Percentiles rank a stretch among this genome's conserved stretches.
phyloP scores from a whole-genome alignment of 2,329 filamentous ascomycete species.

The Claviceps paspali region DNA sequence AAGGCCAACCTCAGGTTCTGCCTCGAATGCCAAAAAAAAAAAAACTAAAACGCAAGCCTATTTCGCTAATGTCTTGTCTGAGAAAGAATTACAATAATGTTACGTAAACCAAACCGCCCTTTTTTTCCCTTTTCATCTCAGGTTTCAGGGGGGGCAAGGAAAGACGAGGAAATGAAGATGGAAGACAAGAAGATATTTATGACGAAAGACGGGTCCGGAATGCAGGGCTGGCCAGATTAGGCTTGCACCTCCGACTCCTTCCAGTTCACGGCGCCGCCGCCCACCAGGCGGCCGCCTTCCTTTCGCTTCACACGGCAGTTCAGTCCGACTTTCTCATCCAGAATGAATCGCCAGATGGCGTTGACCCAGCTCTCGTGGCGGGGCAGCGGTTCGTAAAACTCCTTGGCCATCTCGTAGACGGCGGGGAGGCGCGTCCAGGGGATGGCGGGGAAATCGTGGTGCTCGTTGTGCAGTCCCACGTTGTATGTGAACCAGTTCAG shows the following conservation, averaged over 20 bases:
- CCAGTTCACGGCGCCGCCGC: constrained; percentile 37
- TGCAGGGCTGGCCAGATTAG: constrained; percentile 16
- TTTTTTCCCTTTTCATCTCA: too few species aligned
- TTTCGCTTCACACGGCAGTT: constrained; percentile 88
- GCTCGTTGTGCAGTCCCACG: constrained; percentile 94
- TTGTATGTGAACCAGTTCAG: constrained; percentile 93
- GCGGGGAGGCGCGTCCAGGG: constrained; percentile 79
- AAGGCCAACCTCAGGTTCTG: too few species aligned
- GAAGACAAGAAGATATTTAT: too few species aligned
- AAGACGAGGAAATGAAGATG: too few species aligned
- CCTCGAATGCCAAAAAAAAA: too few species aligned
- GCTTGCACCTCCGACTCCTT: constrained; percentile 55
- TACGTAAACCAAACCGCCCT: too few species aligned
- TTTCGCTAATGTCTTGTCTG: too few species aligned
- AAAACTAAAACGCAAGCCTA: too few species aligned
- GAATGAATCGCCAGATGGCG: constrained; percentile 91
- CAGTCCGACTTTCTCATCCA: constrained; percentile 76
- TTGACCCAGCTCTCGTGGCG: constrained; percentile 80
- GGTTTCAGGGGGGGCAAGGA: too few species aligned
- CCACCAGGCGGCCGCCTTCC: constrained; percentile 52
- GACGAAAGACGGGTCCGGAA: too few species aligned
- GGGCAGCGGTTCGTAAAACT: constrained; percentile 85
- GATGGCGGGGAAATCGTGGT: constrained; percentile 95
- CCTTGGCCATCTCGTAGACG: constrained; percentile 64
- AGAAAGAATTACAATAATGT: too few species aligned